A percentile compares a stretch with the other conserved stretches of the same genome.
Conservation (phyloP, 306 rosid genomes). For the Lagenaria siceraria region DNA sequence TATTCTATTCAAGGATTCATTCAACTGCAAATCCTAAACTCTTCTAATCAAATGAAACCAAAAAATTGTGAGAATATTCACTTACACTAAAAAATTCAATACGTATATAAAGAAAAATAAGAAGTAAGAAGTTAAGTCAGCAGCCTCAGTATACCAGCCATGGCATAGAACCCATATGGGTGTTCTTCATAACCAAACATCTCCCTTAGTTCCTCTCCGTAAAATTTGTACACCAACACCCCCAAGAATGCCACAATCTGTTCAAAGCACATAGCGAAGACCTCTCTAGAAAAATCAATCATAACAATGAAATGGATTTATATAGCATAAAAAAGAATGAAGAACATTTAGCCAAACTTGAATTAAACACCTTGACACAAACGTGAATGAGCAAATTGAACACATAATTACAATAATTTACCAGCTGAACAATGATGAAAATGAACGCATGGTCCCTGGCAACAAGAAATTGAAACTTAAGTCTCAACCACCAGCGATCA, state of each 20-base stretch:
- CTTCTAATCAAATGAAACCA: neutral
- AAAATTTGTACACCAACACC: slow-evolving; percentile 83
- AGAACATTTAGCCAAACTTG: neutral
- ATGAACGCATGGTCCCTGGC: slow-evolving; percentile 95
- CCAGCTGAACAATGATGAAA: slow-evolving; percentile 85
- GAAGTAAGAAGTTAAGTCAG: neutral
- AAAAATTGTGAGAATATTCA: neutral
- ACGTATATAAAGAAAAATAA: neutral
- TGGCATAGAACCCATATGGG: slow-evolving; percentile 88
- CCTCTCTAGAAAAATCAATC: slow-evolving; percentile 12
- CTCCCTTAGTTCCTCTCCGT: slow-evolving; percentile 90
- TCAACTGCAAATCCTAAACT: neutral
- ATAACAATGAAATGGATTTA: slow-evolving; percentile 2
- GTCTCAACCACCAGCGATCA: slow-evolving; percentile 97
- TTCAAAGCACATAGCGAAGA: slow-evolving; percentile 18
- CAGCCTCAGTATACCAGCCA: slow-evolving; percentile 59
- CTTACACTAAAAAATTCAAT: neutral
- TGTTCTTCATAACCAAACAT: slow-evolving; percentile 99
- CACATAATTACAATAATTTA: slow-evolving; percentile 3
- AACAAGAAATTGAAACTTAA: slow-evolving; percentile 93
- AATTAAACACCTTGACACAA: neutral
- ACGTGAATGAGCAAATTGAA: neutral
- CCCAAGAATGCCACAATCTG: slow-evolving; percentile 97
- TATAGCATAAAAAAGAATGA: neutral
- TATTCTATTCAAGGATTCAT: neutral